Percentiles rank a stretch among this genome's conserved stretches.
Evolutionary conservation across 805 yeast species (phyloP).

Genomic region (Tetrapisispora taiwanensis): DNA sequence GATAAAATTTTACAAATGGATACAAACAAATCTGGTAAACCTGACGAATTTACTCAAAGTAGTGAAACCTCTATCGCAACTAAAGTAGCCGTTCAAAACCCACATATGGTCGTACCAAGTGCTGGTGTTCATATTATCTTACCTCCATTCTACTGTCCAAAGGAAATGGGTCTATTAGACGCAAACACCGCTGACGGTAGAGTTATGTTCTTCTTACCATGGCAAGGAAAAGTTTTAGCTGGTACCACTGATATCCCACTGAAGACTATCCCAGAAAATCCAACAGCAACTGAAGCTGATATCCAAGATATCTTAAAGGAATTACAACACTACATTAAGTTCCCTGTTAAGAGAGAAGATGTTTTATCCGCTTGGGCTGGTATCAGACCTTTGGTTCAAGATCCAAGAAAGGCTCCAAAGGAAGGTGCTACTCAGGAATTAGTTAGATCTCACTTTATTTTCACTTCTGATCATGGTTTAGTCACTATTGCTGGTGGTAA

Average conservation of each 20-base stretch:
- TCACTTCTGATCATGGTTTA: conserved; percentile 62
- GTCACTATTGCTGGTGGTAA: conserved; percentile 93
- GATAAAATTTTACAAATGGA: conserved; percentile 84
- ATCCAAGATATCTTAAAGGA: conserved; percentile 80
- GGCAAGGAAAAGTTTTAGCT: conserved; percentile 95
- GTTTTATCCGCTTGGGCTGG: conserved; percentile 96
- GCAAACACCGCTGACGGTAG: conserved; percentile 92
- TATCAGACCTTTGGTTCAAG: conserved; percentile 86
- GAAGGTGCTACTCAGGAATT: conserved; percentile 65
- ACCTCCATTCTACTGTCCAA: conserved; percentile 88
- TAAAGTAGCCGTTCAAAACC: conserved; percentile 31
- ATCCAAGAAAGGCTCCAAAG: conserved; percentile 47
- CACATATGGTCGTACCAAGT: conserved; percentile 86
- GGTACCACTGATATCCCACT: conserved; percentile 94
- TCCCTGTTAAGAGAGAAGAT: conserved; percentile 82
- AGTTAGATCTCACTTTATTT: conserved; percentile 80
- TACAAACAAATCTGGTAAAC: conserved; percentile 52
- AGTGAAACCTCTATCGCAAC: conserved; percentile 16
- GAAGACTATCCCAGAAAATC: conserved; percentile 58
- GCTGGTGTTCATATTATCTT: conserved; percentile 88
- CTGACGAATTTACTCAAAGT: conserved; percentile 34
- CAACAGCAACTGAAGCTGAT: conserved; percentile 80
- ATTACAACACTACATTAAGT: conserved; percentile 78
- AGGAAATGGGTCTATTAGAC: conserved; percentile 78
- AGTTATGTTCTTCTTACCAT: conserved; percentile 92